A percentile compares a stretch with the other conserved stretches of the same genome.
Conservation (phyloP, 2,329 filamentous ascomycete genomes). For the Claviceps capensis region DNA sequence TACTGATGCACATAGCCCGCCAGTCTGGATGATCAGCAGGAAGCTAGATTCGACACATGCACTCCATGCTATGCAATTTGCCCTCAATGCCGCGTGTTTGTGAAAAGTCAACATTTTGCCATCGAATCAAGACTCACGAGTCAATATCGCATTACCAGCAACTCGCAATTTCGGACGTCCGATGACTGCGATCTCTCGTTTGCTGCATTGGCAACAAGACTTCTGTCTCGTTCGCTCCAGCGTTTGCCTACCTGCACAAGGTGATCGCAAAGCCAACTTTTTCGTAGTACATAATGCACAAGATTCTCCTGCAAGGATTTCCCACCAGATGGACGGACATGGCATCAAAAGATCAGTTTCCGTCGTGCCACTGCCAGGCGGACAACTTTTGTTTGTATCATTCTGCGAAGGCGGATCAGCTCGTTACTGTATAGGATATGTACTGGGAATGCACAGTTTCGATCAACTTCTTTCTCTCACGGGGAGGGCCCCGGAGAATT, state of each 20-base stretch:
- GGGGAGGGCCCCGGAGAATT: too few species aligned
- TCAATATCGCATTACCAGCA: slow-evolving; percentile 2
- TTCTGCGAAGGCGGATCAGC: background rate
- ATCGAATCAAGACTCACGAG: slow-evolving; percentile 2
- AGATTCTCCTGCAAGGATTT: too few species aligned
- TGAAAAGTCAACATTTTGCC: background rate
- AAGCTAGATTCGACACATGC: slow-evolving; percentile 1
- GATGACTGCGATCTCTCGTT: background rate
- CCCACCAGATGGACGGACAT: too few species aligned
- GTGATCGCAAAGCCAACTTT: background rate
- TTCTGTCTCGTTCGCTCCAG: background rate
- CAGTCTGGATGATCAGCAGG: background rate
- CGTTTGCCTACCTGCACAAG: background rate
- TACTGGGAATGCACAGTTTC: too few species aligned
- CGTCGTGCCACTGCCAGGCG: too few species aligned
- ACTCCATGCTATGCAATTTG: background rate
- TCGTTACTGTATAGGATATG: background rate
- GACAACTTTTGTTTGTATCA: background rate
- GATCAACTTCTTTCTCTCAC: too few species aligned
- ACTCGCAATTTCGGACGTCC: slow-evolving; percentile 1
- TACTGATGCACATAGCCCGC: background rate
- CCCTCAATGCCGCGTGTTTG: slow-evolving; percentile 2
- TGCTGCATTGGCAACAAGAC: background rate
- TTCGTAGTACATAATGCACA: too few species aligned
- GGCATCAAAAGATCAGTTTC: too few species aligned